Percentiles rank a stretch among this genome's conserved stretches.
Conservation (phyloP, 108 stramenopile species). For the Cyclostephanos tholiformis region DNA sequence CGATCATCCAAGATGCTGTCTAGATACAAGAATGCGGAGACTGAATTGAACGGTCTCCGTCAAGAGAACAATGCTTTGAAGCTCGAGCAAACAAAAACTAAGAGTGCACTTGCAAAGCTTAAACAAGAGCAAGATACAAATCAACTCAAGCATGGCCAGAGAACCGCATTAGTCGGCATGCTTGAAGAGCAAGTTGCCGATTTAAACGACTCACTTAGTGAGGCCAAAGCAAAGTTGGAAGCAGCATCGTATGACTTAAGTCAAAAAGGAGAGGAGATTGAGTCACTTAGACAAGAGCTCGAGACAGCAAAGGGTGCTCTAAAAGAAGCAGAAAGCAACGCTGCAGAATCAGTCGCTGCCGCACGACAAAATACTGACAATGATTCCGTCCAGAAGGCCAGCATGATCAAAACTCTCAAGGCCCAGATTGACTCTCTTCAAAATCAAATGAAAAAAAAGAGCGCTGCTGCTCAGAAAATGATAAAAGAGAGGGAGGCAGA, state of each 20-base stretch:
- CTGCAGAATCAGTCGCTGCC: constrained; percentile 56
- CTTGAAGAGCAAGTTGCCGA: constrained; percentile 84
- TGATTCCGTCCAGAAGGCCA: constrained; percentile 42
- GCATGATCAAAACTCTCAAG: constrained; percentile 69
- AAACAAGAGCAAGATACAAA: constrained; percentile 82
- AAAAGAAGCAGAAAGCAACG: constrained; percentile 52
- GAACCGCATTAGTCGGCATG: constrained; percentile 89
- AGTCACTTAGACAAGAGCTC: constrained; percentile 50
- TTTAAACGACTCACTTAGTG: constrained; percentile 78
- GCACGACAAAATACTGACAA: constrained; percentile 62
- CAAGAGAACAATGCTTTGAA: constrained; percentile 80
- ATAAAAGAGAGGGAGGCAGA: constrained; percentile 80
- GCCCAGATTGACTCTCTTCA: constrained; percentile 71
- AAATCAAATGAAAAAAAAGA: constrained; percentile 86
- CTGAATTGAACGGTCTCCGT: constrained; percentile 62
- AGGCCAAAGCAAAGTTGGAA: constrained; percentile 77
- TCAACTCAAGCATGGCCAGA: constrained; percentile 82
- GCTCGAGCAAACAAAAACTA: constrained; percentile 75
- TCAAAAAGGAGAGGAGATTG: constrained; percentile 71
- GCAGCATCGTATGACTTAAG: constrained; percentile 74
- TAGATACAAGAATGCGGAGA: constrained; percentile 64
- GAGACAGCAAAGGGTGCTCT: constrained; percentile 53
- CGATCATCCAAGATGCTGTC: constrained; percentile 61
- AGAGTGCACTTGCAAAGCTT: constrained; percentile 66
- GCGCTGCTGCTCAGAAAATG: constrained; percentile 81